phyloP scores from a whole-genome alignment of 2,329 filamentous ascomycete species.

The Alternaria sp. region DNA sequence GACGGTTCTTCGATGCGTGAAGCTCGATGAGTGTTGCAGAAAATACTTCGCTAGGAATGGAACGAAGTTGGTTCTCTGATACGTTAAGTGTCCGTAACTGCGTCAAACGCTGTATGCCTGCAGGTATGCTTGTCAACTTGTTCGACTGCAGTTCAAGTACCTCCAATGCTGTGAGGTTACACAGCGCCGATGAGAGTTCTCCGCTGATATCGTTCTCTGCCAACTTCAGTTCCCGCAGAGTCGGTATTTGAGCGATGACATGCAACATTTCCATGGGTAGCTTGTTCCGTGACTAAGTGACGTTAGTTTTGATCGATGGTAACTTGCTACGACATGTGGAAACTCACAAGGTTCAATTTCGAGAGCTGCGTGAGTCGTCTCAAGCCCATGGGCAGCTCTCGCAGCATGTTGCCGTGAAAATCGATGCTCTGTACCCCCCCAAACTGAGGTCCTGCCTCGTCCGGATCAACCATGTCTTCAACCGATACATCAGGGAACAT shows the following conservation, averaged over 20 bases:
- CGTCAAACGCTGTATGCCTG: slow-evolving; percentile 70
- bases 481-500: slow-evolving; percentile 76
- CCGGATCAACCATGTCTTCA: slow-evolving; percentile 67
- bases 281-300: slow-evolving; percentile 76
- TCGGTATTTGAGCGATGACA: slow-evolving; percentile 74
- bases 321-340: not conserved
- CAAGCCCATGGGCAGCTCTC: slow-evolving; percentile 76
- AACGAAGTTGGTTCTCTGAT: slow-evolving; percentile 77
- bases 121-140: slow-evolving; percentile 74
- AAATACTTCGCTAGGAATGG: slow-evolving; percentile 74
- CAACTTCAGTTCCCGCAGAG: slow-evolving; percentile 80
- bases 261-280: slow-evolving; percentile 76
- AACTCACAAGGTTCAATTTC: slow-evolving; percentile 77
- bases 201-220: slow-evolving; percentile 56
- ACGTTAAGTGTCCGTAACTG: slow-evolving; percentile 80
- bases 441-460: slow-evolving; percentile 77
- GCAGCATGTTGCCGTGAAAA: slow-evolving; percentile 83
- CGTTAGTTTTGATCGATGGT: slow-evolving; percentile 10
- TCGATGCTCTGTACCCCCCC: slow-evolving; percentile 82
- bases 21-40: slow-evolving; percentile 75
- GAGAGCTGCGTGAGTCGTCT: slow-evolving; percentile 77
- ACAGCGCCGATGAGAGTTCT: slow-evolving; percentile 67
- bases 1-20: slow-evolving; percentile 77
- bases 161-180: slow-evolving; percentile 74
- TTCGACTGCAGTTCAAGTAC: slow-evolving; percentile 84